Base-by-base conservation (phyloP, 257 asterid genomes). In the Hygrophila difformis region DNA sequence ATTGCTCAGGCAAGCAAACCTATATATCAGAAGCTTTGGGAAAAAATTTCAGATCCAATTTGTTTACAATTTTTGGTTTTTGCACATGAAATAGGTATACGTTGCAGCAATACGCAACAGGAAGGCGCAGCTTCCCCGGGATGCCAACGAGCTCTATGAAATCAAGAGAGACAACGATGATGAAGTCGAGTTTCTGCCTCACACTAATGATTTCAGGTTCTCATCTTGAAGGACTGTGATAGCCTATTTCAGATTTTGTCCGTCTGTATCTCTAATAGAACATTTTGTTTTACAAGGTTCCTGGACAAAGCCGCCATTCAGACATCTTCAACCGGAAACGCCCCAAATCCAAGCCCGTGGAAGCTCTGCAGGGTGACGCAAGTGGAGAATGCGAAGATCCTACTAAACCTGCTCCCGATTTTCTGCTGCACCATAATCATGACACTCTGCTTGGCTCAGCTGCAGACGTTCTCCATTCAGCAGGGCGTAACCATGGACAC, bases 391-490 rank as follows among this genome's bases (percentile, higher is more conserved):
- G 87, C 80, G 12, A 84, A 84, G 58, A 73, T 84, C 67, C 7
- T 84, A 7, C 59, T 81, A 5, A 63, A 67, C 53, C 58, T 84
- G 74, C 42, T 72, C 2, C 95, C 95, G 10, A 51, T 84, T 20
- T 84, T 84, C 28, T 73, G 78, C 34, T 84, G 93, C 73, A 65
- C 87, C 9, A 74, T 78, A 14, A 65, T 84, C 47, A 84, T 84
- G 95, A 77, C 95, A 1, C 86, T 84, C 12, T 77, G 89, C 49
- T 39, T 84, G 2, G 95, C 95, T 0, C 93, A 84, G 61, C 89
- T 84, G 7, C 95, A 80, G 51, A 81, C 95, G 16, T 81, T 84
- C 71, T 81, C 83, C 6, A 60, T 84, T 38, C 73, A 71, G 18
- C 95, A 81, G 47, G 93, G 89, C 4, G 28, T 53, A 35, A 84